phyloP scores from a whole-genome alignment of 495 filamentous ascomycete species.

The Penicillium mononematosum region DNA sequence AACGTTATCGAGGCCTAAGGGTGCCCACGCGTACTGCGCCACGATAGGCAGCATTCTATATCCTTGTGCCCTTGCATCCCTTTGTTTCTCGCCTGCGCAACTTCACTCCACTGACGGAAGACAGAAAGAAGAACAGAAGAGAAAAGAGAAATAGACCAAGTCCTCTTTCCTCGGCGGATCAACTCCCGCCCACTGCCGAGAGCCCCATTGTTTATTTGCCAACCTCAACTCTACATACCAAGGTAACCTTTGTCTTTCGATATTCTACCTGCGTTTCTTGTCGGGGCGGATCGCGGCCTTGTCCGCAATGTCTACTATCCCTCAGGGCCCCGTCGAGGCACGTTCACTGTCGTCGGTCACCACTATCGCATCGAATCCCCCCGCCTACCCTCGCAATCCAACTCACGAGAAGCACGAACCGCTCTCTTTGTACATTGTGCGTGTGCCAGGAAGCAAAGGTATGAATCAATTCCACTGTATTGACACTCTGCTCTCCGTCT shows the following conservation, averaged over 20 bases:
- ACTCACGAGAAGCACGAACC: constrained; percentile 62
- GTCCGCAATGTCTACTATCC: constrained; percentile 23
- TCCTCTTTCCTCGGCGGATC: background rate
- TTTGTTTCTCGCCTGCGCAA: constrained; percentile 8
- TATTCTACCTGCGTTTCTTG: background rate
- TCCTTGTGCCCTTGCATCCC: constrained; percentile 21
- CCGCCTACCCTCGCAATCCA: constrained; percentile 75
- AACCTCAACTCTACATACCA: constrained; percentile 5
- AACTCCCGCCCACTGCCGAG: constrained; percentile 18
- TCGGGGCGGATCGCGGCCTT: constrained; percentile 31
- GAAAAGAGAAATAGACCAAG: constrained; percentile 8
- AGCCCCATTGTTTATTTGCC: constrained; percentile 17
- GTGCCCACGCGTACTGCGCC: constrained; percentile 26
- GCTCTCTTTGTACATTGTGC: constrained; percentile 82
- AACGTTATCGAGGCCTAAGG: constrained; percentile 11
- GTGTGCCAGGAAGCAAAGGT: constrained; percentile 90
- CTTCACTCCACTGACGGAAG: background rate
- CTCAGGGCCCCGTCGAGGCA: constrained; percentile 63
- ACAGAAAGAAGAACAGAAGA: background rate
- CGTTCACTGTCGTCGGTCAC: constrained; percentile 79
- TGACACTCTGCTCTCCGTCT: background rate
- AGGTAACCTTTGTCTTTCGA: constrained; percentile 5
- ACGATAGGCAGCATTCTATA: constrained; percentile 23
- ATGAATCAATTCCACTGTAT: constrained; percentile 15
- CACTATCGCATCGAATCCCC: constrained; percentile 79